Conservation (phyloP, 2,329 filamentous ascomycete species). For the Chaetomium globosum region DNA sequence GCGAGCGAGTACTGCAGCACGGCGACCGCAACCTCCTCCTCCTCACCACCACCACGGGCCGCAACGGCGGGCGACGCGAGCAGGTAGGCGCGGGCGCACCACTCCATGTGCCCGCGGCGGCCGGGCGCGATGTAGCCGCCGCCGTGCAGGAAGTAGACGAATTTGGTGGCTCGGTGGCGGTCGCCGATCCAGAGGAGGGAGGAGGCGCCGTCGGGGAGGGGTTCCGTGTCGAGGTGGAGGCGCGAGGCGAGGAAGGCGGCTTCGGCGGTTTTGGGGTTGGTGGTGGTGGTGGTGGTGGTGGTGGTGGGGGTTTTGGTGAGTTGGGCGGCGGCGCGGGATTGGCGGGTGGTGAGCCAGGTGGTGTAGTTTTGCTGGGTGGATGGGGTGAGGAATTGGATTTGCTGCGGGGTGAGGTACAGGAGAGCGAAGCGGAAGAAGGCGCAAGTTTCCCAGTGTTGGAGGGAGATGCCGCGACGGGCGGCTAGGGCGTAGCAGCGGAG, state of each 20-base stretch:
- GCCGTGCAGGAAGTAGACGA: slow-evolving; percentile 42
- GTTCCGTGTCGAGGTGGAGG: slow-evolving; percentile 30
- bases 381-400: slow-evolving; percentile 31
- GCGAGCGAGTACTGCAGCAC: slow-evolving; percentile 44
- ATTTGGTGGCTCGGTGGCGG: slow-evolving; percentile 36
- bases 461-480: slow-evolving; percentile 28
- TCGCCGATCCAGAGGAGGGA: slow-evolving; percentile 41
- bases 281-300: background rate
- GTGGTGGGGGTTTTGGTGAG: background rate
- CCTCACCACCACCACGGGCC: background rate
- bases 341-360: slow-evolving; percentile 27
- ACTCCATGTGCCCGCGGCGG: slow-evolving; percentile 35
- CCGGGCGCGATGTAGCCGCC: slow-evolving; percentile 39
- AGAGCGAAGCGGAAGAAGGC: slow-evolving; percentile 32
- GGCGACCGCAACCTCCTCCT: slow-evolving; percentile 40
- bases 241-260: slow-evolving; percentile 18
- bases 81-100: slow-evolving; percentile 39
- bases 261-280: background rate
- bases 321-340: slow-evolving; percentile 11
- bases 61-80: slow-evolving; percentile 17
- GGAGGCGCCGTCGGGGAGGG: slow-evolving; percentile 32
- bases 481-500: slow-evolving; percentile 31
- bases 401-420: slow-evolving; percentile 23
- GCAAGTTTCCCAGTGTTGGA: slow-evolving; percentile 26
- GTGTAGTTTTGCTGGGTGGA: slow-evolving; percentile 26